These are phyloP conservation scores for Taphrina communis DNA, from an alignment of 1,139 yeast genomes.

Conservation along the genomic window DNA sequence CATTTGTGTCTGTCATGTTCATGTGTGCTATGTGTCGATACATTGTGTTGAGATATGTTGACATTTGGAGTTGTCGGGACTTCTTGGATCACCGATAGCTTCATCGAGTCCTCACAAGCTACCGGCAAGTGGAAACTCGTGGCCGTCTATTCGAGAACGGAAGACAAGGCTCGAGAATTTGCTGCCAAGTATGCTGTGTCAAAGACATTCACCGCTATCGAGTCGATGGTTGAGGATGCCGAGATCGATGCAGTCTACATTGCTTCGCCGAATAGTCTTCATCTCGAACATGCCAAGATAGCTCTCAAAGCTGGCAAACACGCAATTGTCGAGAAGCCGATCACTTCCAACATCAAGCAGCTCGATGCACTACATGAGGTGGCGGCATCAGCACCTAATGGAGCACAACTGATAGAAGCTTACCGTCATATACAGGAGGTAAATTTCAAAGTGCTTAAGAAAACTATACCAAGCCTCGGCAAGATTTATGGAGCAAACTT, in stretches of 20 bases:
- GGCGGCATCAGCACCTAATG: constrained; percentile 19
- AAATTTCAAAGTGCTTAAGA: constrained; percentile 28
- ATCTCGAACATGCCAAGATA: constrained; percentile 59
- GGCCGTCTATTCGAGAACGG: constrained; percentile 30
- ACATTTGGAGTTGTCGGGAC: constrained; percentile 35
- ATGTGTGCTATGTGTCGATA: neutral
- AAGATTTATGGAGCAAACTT: constrained; percentile 19
- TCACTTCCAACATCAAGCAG: constrained; percentile 61
- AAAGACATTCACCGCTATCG: constrained; percentile 47
- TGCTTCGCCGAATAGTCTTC: constrained; percentile 66
- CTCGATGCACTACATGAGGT: constrained; percentile 53
- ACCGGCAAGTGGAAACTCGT: constrained; percentile 31
- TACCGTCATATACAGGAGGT: constrained; percentile 35
- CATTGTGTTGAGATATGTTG: constrained; percentile 9
- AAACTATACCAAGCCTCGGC: constrained; percentile 15
- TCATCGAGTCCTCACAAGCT: constrained; percentile 31
- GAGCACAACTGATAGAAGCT: constrained; percentile 33
- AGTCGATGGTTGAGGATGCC: constrained; percentile 56
- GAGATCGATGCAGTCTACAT: constrained; percentile 63
- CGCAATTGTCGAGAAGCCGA: constrained; percentile 67
- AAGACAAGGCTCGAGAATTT: constrained; percentile 20
- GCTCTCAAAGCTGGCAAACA: constrained; percentile 62
- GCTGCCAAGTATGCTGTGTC: constrained; percentile 18
- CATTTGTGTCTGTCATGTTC: neutral
- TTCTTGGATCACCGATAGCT: constrained; percentile 38